Base-by-base conservation (phyloP, 257 asterid species). In the Vinca minor region DNA sequence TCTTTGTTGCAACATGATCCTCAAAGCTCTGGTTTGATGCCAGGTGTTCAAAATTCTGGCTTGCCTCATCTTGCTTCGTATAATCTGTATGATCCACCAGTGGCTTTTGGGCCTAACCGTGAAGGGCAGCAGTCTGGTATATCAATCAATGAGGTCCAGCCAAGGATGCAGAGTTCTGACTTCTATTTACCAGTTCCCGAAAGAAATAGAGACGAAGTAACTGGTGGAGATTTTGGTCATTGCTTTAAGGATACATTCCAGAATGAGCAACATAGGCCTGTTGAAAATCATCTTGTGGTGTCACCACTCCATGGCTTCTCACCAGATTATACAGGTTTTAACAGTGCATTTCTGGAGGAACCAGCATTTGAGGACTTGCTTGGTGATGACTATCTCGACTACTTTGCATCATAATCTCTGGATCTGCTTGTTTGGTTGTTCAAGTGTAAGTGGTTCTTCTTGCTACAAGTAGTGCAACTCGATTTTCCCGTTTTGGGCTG, bases 341-440 rank as follows among this genome's bases (percentile, higher is more conserved):
- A 63, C 77, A 58, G 77, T 69, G 76, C 84, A 8, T 76, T 76
- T 58, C 77, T 75, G 73, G 86, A 84, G 55, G 86, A 74, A 46
- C 69, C 84, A 20, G 46, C 46, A 18, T 62, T 58, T 28, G 63
- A 62, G 39, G 72, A 68, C 55, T 69, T 56, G 77, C 12, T 74
- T 80, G 35, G 73, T 7, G 76, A 66, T 53, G 84, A 74, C 29
- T 68, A 78, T 67, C 74, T 84, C 76, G 54, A 71, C 47, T 77
- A 79, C 72, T 77, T 77, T 39, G 85, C 85, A 39, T 76, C 90
- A 52, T 84, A 75, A 71, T 57, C 56, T 47, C 7, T 44, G 14
- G 23, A 44, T 31, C n/a, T 7, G n/a, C 21, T 41, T 46, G 20
- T 2, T 65, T 20, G 57, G 31, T 35, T 55, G 23, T 48, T 25